Evolutionary conservation across 1,284 basidiomycete genomes (phyloP).

Genomic region (Rugosomyces carneus): DNA sequence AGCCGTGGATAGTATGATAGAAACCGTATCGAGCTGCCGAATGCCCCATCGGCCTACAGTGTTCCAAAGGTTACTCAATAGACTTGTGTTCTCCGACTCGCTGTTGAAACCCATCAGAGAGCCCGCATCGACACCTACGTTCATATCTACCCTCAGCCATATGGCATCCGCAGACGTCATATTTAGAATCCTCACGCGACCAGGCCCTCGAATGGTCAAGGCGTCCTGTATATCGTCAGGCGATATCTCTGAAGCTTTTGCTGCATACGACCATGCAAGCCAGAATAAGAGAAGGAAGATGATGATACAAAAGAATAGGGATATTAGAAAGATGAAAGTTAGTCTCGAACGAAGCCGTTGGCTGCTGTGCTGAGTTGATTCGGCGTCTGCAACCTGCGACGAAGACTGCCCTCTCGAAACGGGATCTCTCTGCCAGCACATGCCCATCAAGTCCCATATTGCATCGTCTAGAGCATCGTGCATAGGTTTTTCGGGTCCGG

Average conservation of each 20-base stretch:
- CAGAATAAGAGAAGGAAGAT: conserved; percentile 38
- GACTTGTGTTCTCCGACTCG: conserved; percentile 32
- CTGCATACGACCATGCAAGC: conserved; percentile 58
- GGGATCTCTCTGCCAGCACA: conserved; percentile 5
- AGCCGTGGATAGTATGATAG: conserved; percentile 47
- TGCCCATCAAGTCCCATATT: conserved; percentile 10
- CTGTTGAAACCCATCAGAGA: conserved; percentile 48
- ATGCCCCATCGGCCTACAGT: conserved; percentile 62
- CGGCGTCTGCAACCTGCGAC: conserved; percentile 3
- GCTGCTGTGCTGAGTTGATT: conserved; percentile 17
- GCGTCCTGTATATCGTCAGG: conserved; percentile 51
- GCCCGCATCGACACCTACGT: conserved; percentile 62
- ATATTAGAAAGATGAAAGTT: conserved; percentile 41
- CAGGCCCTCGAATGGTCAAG: conserved; percentile 55
- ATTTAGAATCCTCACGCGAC: conserved; percentile 54
- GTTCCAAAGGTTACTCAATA: conserved; percentile 46
- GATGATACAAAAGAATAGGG: conserved; percentile 35
- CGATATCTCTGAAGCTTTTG: conserved; percentile 45
- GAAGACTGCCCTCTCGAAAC: conserved; percentile 14
- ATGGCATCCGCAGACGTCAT: conserved; percentile 52
- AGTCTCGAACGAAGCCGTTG: conserved; percentile 39
- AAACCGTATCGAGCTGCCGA: conserved; percentile 45
- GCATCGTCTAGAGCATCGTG: conserved; percentile 3
- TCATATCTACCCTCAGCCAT: conserved; percentile 51
- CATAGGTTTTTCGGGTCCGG: conserved; percentile 1